Evolutionary conservation across 2,329 filamentous ascomycete species (phyloP), one percentile per base, ranked within the genome.

Genomic region (Coniochaeta sp.): DNA sequence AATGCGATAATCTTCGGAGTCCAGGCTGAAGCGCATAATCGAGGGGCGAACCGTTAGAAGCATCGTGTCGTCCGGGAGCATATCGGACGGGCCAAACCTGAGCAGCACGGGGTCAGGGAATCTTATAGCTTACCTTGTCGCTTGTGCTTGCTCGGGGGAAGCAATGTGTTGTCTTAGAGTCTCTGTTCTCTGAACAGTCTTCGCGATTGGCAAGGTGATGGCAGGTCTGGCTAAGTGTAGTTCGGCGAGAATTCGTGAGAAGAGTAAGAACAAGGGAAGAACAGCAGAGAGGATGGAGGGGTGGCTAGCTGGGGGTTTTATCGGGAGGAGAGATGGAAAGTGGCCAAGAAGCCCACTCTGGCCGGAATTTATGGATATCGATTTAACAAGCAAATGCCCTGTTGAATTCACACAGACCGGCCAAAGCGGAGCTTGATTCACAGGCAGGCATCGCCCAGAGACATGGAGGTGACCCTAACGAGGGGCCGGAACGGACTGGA

Each of bases 221-320:
- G n/a, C n/a, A 24, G 6, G 20, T 24, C 38, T 42, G 38, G 18
- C 38, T 42, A 42, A 14, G 38, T 5, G 38, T 42, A 24, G 2
- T 42, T 42, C 20, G 38, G 38, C 38, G 40, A 31, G 49, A 54
- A 56, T 52, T 58, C 45, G 56, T 56, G 55, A 47, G 56, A 61
- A 61, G 63, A n/a, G n/a, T 10, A 20, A 33, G 27, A 49, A 61
- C 61, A 58, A 58, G 57, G 51, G 58, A 59, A 60, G 58, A 49
- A 58, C 57, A 56, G 57, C 56, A 55, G 55, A n/a, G n/a, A 48
- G 30, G 54, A 59, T 49, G 55, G 53, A 63, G 55, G 62, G 58
- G 67, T 60, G 67, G 64, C 60, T 55, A 59, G 52, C 51, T 54
- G 56, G 38, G 26, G 63, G 57, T 66, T 70, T 70, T 70, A 69